Percentiles rank a stretch among this genome's conserved stretches.
phyloP scores from a whole-genome alignment of 2,329 filamentous ascomycete genomes.

The Cryphonectria nitschkei region DNA sequence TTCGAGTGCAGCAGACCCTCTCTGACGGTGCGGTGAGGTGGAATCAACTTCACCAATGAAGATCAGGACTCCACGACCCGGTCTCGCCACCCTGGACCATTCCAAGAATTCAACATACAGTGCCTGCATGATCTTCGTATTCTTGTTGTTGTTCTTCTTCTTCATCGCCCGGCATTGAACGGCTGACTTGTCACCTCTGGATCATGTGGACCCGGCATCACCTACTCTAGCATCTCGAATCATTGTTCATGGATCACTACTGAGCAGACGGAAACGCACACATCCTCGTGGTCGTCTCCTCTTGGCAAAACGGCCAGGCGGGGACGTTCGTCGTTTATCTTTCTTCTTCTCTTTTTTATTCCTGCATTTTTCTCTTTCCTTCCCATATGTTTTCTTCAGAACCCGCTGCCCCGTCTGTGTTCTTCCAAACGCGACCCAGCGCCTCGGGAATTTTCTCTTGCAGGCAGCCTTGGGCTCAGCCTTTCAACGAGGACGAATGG shows the following conservation, averaged over 20 bases:
- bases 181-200: not conserved
- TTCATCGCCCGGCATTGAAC: not conserved
- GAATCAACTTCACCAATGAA: not conserved
- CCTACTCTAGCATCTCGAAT: not conserved
- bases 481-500: not conserved
- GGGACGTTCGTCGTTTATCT: not conserved
- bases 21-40: not conserved
- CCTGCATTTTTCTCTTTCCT: not conserved
- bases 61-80: not conserved
- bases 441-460: not conserved
- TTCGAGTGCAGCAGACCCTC: not conserved
- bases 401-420: not conserved
- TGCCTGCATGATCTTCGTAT: not conserved
- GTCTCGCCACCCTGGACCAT: not conserved
- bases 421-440: not conserved
- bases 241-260: not conserved
- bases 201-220: not conserved
- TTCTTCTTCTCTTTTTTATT: not conserved
- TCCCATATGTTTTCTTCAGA: not conserved
- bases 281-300: conserved; percentile 21
- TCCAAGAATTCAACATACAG: not conserved
- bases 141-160: not conserved
- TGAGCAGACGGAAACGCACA: not conserved
- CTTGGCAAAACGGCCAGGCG: conserved; percentile 22
- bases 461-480: not conserved